Percentiles rank a stretch among this genome's conserved stretches.
Conservation (phyloP, 768 basidiomycete genomes). For the Imleria badia region DNA sequence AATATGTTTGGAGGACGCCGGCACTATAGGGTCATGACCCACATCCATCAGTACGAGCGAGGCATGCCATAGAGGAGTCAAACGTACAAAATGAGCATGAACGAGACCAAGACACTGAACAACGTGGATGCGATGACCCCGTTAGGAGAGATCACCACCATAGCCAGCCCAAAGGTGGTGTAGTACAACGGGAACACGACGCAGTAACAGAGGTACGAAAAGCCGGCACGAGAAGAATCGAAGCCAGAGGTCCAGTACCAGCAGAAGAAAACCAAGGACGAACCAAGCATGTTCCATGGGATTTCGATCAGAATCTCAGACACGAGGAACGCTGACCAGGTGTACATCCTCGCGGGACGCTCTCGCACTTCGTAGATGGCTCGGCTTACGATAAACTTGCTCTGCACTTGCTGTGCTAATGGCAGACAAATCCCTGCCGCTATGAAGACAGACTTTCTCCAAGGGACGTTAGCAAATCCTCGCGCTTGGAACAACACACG, state of each 20-base stretch:
- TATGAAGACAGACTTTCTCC: constrained; percentile 52
- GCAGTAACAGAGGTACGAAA: constrained; percentile 38
- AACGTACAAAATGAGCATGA: constrained; percentile 44
- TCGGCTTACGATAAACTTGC: constrained; percentile 54
- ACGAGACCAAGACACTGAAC: constrained; percentile 38
- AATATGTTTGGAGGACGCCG: constrained; percentile 48
- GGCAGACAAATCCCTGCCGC: constrained; percentile 42
- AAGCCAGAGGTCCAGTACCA: constrained; percentile 52
- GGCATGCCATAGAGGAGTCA: background rate
- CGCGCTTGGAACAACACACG: rapidly evolving
- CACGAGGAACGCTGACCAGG: constrained; percentile 58
- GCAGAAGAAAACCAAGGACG: constrained; percentile 43
- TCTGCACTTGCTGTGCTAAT: constrained; percentile 58
- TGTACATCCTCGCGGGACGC: constrained; percentile 61
- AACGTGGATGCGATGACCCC: constrained; percentile 40
- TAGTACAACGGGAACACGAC: constrained; percentile 45
- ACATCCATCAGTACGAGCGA: background rate
- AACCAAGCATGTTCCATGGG: constrained; percentile 42
- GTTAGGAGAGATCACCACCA: constrained; percentile 43
- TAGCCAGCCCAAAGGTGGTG: constrained; percentile 41
- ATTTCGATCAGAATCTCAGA: constrained; percentile 49
- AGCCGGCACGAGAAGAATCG: constrained; percentile 37
- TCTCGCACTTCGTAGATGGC: constrained; percentile 63
- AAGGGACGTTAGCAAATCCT: background rate
- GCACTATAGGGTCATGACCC: constrained; percentile 29